Conservation (phyloP, 2,329 filamentous ascomycete species). For the Alternaria panax region DNA sequence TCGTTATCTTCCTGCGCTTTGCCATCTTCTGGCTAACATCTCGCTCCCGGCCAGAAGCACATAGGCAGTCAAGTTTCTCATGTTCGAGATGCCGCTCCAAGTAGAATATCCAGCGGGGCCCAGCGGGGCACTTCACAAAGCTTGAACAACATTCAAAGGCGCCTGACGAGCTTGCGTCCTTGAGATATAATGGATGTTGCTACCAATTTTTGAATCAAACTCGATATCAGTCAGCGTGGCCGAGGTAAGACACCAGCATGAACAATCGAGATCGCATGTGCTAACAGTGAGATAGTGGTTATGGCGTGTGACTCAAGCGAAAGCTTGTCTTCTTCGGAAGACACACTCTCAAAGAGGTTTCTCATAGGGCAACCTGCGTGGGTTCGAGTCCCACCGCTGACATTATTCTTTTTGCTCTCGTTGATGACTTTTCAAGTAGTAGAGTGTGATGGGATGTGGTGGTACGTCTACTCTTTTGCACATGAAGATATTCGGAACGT, state of each 20-base stretch:
- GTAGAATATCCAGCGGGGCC: not conserved
- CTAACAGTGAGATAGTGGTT: not conserved
- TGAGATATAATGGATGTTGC: not conserved
- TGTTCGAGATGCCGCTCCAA: not conserved
- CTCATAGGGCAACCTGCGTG: conserved; percentile 16
- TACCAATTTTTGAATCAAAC: not conserved
- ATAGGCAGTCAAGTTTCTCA: not conserved
- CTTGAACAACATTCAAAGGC: not conserved
- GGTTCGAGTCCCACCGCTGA: conserved; percentile 16
- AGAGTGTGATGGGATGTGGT: not conserved
- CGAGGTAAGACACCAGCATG: not conserved
- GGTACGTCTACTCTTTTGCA: not conserved
- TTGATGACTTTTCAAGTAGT: not conserved
- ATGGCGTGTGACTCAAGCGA: conserved; percentile 16
- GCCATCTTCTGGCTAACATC: not conserved
- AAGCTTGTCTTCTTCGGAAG: conserved; percentile 6
- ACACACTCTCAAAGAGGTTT: conserved; percentile 3
- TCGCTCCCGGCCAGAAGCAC: not conserved
- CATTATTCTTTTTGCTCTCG: conserved; percentile 5
- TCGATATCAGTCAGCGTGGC: not conserved
- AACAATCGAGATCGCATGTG: not conserved
- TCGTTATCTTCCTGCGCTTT: not conserved
- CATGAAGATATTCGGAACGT: not conserved
- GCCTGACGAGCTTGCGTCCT: not conserved
- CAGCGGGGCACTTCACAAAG: not conserved